These are phyloP conservation scores for Termitomyces sp. DNA, from an alignment of 768 basidiomycete species.

Conservation along the genomic window DNA sequence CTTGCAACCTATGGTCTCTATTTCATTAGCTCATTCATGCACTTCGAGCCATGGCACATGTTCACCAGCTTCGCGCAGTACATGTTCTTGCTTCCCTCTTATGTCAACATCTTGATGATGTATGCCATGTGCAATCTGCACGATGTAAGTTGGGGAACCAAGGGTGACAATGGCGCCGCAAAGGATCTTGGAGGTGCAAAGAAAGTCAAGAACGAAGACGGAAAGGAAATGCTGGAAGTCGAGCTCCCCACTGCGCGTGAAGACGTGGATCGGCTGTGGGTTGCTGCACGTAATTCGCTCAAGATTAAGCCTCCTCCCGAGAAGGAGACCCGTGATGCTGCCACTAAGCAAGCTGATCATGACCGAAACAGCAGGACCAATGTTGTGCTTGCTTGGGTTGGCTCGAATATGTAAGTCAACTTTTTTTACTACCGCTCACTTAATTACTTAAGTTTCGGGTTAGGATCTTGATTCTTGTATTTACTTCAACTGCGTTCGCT, in stretches of 20 bases:
- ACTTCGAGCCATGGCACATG: slow-evolving; percentile 97
- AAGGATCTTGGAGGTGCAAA: slow-evolving; percentile 92
- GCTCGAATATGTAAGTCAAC: slow-evolving; percentile 71
- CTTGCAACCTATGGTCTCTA: slow-evolving; percentile 80
- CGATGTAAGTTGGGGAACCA: slow-evolving; percentile 91
- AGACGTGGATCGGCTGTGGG: slow-evolving; percentile 87
- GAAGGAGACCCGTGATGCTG: slow-evolving; percentile 81
- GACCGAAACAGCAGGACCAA: slow-evolving; percentile 84
- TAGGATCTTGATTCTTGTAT: slow-evolving; percentile 68
- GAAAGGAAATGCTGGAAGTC: slow-evolving; percentile 85
- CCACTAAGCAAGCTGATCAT: slow-evolving; percentile 86
- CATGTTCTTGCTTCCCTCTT: slow-evolving; percentile 80
- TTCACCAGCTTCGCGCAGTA: slow-evolving; percentile 91
- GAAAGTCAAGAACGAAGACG: slow-evolving; percentile 81
- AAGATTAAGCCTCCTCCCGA: slow-evolving; percentile 65
- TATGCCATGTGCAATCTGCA: slow-evolving; percentile 94
- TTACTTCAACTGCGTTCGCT: slow-evolving; percentile 75
- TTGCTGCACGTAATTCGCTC: slow-evolving; percentile 68
- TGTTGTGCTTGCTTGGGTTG: slow-evolving; percentile 80
- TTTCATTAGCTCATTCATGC: slow-evolving; percentile 82
- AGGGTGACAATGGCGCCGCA: slow-evolving; percentile 83
- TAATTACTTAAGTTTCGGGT: background rate
- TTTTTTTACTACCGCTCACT: background rate
- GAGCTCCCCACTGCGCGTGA: slow-evolving; percentile 79
- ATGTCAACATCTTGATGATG: slow-evolving; percentile 87